Evolutionary conservation across 225 moss, liverwort and hornwort species (phyloP).

Genomic region (Bryum argenteum): DNA sequence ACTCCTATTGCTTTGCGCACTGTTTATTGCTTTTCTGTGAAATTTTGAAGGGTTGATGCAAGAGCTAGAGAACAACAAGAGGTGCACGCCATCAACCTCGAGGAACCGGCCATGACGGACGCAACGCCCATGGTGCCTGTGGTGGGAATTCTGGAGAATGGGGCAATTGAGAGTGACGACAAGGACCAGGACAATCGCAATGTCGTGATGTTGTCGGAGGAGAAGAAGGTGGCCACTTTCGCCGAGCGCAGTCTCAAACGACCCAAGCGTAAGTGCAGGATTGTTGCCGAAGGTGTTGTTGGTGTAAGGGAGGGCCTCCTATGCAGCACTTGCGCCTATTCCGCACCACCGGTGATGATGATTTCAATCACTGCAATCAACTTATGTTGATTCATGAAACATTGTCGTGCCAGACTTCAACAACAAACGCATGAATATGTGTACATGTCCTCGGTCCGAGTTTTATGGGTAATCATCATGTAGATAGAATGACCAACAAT

Average conservation of each 20-base stretch:
- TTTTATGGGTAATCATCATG: too few species aligned
- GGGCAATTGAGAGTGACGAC: slow-evolving; percentile 9
- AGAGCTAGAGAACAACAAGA: slow-evolving; percentile 31
- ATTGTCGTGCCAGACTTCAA: too few species aligned
- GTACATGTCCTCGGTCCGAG: too few species aligned
- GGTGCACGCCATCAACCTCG: background rate
- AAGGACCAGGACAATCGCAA: background rate
- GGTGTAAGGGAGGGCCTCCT: slow-evolving; percentile 32
- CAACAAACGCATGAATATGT: too few species aligned
- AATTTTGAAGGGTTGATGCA: slow-evolving; percentile 26
- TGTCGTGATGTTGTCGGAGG: slow-evolving; percentile 18
- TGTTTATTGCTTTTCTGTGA: too few species aligned
- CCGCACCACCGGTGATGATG: too few species aligned
- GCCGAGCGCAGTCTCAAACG: slow-evolving; percentile 62
- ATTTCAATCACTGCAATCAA: too few species aligned
- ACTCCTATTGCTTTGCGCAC: too few species aligned
- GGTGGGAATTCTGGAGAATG: slow-evolving; percentile 7
- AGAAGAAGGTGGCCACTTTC: slow-evolving; percentile 23
- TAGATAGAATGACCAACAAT: too few species aligned
- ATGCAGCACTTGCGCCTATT: slow-evolving; percentile 43
- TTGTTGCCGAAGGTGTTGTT: slow-evolving; percentile 31
- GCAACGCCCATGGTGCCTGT: background rate
- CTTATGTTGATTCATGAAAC: too few species aligned
- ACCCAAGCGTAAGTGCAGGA: slow-evolving; percentile 54
- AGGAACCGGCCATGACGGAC: slow-evolving; percentile 1